These are phyloP conservation scores for Pythium dissotocum DNA, from an alignment of 352 stramenopile species.

Conservation along the genomic window DNA sequence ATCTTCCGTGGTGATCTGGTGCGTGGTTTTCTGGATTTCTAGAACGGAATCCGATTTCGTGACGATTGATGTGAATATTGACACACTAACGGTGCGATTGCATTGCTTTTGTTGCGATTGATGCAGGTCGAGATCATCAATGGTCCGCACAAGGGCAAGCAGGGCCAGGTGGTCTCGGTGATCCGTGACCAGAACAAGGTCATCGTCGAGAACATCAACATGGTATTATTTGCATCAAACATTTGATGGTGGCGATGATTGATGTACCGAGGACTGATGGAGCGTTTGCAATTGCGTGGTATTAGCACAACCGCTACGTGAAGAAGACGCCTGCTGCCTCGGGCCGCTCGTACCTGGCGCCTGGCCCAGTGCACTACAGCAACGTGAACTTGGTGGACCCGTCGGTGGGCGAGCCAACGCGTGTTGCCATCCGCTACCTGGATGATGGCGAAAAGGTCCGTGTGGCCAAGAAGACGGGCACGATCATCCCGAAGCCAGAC, in stretches of 20 bases:
- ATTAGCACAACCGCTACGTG: slow-evolving; percentile 75
- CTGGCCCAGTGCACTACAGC: slow-evolving; percentile 86
- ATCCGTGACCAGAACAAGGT: slow-evolving; percentile 78
- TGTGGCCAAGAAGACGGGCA: slow-evolving; percentile 94
- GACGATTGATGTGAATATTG: not conserved
- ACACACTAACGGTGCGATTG: not conserved
- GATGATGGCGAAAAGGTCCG: slow-evolving; percentile 94
- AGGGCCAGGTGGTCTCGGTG: slow-evolving; percentile 72
- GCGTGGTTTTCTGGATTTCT: slow-evolving; percentile 15
- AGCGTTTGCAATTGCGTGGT: not conserved
- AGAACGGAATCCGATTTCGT: not conserved
- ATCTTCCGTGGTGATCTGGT: slow-evolving; percentile 77
- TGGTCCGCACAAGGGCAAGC: slow-evolving; percentile 82
- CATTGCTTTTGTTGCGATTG: not conserved
- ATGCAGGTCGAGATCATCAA: slow-evolving; percentile 77
- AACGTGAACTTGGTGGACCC: slow-evolving; percentile 86
- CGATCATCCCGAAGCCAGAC: slow-evolving; percentile 95
- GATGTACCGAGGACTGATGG: not conserved
- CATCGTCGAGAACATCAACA: slow-evolving; percentile 88
- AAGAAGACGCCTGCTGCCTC: slow-evolving; percentile 70
- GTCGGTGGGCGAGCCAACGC: slow-evolving; percentile 78
- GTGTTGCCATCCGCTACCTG: slow-evolving; percentile 80
- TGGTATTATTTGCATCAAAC: slow-evolving; percentile 36
- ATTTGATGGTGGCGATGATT: not conserved
- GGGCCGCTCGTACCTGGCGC: slow-evolving; percentile 78